Conservation (phyloP, 2,329 filamentous ascomycete genomes). For the Huntiella omanensis region DNA sequence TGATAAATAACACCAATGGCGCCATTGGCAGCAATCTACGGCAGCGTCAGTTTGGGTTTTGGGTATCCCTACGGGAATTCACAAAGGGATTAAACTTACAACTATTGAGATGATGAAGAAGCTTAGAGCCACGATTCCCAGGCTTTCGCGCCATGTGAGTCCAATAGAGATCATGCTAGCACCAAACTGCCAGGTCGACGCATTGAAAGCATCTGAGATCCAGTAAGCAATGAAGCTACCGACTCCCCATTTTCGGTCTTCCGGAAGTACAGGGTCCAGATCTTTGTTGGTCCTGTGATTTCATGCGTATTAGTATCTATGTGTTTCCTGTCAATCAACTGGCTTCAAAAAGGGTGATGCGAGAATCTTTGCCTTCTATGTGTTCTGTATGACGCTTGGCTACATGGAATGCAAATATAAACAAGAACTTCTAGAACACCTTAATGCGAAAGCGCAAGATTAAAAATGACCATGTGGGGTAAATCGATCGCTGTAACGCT, state of each 20-base stretch:
- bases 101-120: conserved; percentile 29
- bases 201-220: conserved; percentile 25
- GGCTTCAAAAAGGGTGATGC: not conserved
- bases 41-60: conserved; percentile 11
- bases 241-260: conserved; percentile 25
- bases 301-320: not conserved
- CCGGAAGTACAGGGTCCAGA: conserved; percentile 19
- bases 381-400: not conserved
- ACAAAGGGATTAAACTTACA: conserved; percentile 16
- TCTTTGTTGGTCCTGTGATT: conserved; percentile 20
- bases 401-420: not conserved
- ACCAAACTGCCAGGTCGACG: conserved; percentile 17
- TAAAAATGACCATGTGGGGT: no score
- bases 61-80: conserved; percentile 24
- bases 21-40: conserved; percentile 25
- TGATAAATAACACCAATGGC: conserved; percentile 18
- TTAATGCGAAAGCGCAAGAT: not conserved
- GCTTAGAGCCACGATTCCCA: conserved; percentile 19
- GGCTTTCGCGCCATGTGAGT: conserved; percentile 16
- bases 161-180: conserved; percentile 17
- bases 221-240: conserved; percentile 28
- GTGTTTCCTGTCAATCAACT: not conserved
- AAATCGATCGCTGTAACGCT: not conserved
- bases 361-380: not conserved
- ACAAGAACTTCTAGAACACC: not conserved